These are phyloP conservation scores for Rhizopus delemar DNA, from an alignment of 371 early-diverging fungal species.

Conservation along the genomic window DNA sequence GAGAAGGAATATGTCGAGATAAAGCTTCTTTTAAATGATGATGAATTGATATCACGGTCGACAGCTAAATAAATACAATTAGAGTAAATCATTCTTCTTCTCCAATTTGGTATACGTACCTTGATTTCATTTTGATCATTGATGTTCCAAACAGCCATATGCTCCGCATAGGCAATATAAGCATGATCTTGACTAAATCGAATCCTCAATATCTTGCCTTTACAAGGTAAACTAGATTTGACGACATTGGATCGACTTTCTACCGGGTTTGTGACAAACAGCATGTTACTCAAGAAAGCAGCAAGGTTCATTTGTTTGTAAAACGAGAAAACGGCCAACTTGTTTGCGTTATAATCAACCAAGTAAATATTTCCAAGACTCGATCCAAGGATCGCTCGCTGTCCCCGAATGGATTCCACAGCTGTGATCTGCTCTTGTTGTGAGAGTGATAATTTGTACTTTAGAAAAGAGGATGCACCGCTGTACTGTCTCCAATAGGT, in stretches of 20 bases:
- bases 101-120: background rate
- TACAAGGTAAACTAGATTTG: background rate
- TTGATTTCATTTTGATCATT: background rate
- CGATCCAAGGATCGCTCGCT: conserved; percentile 8
- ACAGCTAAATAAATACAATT: conserved; percentile 1
- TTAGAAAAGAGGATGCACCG: background rate
- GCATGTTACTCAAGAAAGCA: background rate
- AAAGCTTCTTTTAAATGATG: background rate
- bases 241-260: background rate
- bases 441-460: background rate
- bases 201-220: conserved; percentile 4
- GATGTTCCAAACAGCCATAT: background rate
- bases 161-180: conserved; percentile 3
- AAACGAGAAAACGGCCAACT: background rate
- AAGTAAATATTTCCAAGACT: conserved; percentile 4
- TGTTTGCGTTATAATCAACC: background rate
- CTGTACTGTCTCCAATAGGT: background rate
- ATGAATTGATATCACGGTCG: background rate
- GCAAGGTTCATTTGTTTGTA: background rate
- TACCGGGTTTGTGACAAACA: background rate
- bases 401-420: background rate
- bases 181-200: background rate
- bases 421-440: conserved; percentile 6
- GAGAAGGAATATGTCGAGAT: background rate
- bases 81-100: background rate